These are phyloP conservation scores for Butyriboletus loyo DNA, from an alignment of 768 basidiomycete genomes.

Conservation along the genomic window DNA sequence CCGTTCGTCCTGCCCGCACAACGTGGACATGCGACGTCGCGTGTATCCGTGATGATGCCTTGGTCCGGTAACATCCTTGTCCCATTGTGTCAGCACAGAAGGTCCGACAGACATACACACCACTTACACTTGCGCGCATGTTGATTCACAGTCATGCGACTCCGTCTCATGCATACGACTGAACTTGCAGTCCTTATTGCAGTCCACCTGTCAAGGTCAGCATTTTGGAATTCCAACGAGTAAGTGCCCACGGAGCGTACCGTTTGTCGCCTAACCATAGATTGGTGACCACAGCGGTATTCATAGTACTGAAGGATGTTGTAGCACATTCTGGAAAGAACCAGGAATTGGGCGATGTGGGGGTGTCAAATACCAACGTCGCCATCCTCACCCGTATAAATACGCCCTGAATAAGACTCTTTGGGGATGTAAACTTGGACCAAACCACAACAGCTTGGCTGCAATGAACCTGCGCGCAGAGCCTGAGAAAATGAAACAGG, in stretches of 20 bases:
- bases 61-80: constrained; percentile 30
- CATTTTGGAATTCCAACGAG: not conserved
- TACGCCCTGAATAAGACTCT: constrained; percentile 15
- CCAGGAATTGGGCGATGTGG: constrained; percentile 1
- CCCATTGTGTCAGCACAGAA: constrained; percentile 1
- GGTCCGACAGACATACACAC: not conserved
- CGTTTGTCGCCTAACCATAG: constrained; percentile 31
- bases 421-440: constrained; percentile 1
- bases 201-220: constrained; percentile 43
- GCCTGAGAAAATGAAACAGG: constrained; percentile 19
- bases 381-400: constrained; percentile 15
- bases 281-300: constrained; percentile 33
- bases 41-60: constrained; percentile 23
- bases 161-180: constrained; percentile 36
- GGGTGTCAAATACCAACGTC: not conserved
- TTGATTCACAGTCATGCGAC: constrained; percentile 36
- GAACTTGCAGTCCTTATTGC: constrained; percentile 39
- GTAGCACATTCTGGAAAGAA: constrained; percentile 31
- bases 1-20: constrained; percentile 27
- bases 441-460: not conserved
- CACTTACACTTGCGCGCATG: constrained; percentile 39
- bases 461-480: constrained; percentile 3
- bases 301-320: constrained; percentile 32
- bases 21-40: constrained; percentile 7
- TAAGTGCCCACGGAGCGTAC: constrained; percentile 21